Conservation (phyloP, 805 yeast species). For the Yarrowia bubula region DNA sequence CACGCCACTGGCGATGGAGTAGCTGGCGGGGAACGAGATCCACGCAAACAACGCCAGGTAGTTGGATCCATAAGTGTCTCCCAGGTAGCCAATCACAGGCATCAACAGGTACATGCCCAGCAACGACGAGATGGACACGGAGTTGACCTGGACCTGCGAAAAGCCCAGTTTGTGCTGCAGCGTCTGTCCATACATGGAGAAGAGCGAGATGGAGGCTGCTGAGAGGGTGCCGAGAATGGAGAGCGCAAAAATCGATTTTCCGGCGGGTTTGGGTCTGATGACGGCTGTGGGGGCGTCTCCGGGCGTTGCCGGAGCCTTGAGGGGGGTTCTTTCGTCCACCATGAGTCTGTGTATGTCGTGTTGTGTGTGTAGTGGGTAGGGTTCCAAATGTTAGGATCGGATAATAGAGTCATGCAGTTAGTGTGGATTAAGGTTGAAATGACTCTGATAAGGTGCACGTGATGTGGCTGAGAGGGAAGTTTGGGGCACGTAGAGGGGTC, state of each 20-base stretch:
- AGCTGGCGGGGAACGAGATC: conserved; percentile 65
- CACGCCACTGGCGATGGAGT: conserved; percentile 49
- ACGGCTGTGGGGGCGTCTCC: not conserved
- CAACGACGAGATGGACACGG: conserved; percentile 69
- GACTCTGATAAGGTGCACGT: conserved; percentile 19
- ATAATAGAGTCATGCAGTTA: conserved; percentile 1
- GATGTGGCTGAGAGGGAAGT: not conserved
- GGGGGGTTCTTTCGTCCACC: conserved; percentile 12
- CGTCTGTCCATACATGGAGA: conserved; percentile 73
- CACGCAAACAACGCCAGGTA: conserved; percentile 61
- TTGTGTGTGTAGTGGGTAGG: not conserved
- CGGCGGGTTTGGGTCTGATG: not conserved
- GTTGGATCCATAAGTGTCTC: conserved; percentile 84
- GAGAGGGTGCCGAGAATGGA: conserved; percentile 50
- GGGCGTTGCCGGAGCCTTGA: not conserved
- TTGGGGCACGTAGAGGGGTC: not conserved
- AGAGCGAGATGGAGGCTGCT: conserved; percentile 79
- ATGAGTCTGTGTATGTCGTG: not conserved
- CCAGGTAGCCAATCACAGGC: conserved; percentile 76
- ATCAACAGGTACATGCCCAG: conserved; percentile 82
- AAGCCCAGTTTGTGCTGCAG: conserved; percentile 60
- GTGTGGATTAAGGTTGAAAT: not conserved
- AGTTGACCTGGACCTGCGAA: conserved; percentile 65
- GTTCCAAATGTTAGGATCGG: not conserved
- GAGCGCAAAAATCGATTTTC: conserved; percentile 1